Conservation (phyloP, 2,329 filamentous ascomycete genomes). For the Hypoxylon sp. region DNA sequence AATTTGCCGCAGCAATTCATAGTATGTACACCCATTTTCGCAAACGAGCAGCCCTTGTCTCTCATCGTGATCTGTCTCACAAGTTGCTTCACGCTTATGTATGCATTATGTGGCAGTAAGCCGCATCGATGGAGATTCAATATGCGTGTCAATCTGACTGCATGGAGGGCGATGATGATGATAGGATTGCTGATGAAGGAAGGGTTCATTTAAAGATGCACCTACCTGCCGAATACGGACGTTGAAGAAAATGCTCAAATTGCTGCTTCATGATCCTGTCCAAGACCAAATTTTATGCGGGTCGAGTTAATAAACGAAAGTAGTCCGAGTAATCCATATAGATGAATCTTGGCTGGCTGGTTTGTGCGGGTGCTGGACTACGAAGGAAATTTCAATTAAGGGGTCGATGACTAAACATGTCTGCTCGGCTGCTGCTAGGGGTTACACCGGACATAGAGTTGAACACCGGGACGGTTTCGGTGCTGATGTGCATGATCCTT, state of each 20-base stretch:
- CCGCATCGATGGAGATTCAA: conserved; percentile 26
- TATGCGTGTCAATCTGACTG: conserved; percentile 32
- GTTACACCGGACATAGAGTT: conserved; percentile 30
- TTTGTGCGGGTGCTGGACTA: not conserved
- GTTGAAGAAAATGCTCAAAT: conserved; percentile 18
- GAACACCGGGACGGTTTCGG: conserved; percentile 41
- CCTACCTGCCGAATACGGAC: conserved; percentile 41
- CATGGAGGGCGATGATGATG: conserved; percentile 25
- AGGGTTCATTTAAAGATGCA: conserved; percentile 25
- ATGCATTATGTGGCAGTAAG: conserved; percentile 15
- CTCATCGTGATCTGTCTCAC: conserved; percentile 35
- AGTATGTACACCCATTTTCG: conserved; percentile 13
- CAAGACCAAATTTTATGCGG: conserved; percentile 21
- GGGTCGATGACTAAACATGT: conserved; percentile 5
- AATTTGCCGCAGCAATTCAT: conserved; percentile 31
- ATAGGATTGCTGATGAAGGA: conserved; percentile 36
- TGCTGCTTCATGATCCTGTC: conserved; percentile 12
- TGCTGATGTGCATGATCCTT: conserved; percentile 42
- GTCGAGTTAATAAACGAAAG: conserved; percentile 11
- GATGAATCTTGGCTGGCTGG: not conserved
- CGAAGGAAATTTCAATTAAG: conserved; percentile 12
- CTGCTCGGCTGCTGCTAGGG: not conserved
- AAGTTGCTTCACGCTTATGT: conserved; percentile 13
- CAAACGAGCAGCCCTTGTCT: conserved; percentile 26
- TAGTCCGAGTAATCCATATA: not conserved